Evolutionary conservation across 2,329 filamentous ascomycete species (phyloP).

Genomic region (Aspergillus sp.): DNA sequence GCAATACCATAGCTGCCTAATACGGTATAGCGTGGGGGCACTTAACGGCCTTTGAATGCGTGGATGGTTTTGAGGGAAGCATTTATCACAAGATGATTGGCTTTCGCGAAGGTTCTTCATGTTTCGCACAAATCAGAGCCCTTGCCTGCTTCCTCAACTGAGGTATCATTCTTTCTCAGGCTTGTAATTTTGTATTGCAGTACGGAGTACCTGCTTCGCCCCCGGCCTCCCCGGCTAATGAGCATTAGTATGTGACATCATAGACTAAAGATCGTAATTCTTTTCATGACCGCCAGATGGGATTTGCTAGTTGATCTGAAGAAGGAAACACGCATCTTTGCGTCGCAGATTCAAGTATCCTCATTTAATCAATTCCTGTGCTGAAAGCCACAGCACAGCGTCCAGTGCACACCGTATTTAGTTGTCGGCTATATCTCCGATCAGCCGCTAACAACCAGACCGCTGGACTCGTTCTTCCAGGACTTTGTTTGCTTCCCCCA

Average conservation of each 20-base stretch:
- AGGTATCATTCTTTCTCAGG: neutral
- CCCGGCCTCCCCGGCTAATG: neutral
- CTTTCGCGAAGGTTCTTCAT: neutral
- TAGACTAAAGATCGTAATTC: neutral
- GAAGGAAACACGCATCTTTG: no score
- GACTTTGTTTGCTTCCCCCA: conserved; percentile 13
- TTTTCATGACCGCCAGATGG: neutral
- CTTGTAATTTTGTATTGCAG: neutral
- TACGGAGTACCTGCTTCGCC: neutral
- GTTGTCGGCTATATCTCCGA: conserved; percentile 7
- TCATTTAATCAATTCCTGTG: no score
- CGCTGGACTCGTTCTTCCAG: conserved; percentile 24
- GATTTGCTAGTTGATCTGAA: neutral
- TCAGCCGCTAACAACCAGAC: conserved; percentile 30
- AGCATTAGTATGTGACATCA: conserved; percentile 3
- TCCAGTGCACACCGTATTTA: neutral
- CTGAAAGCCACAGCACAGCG: no score
- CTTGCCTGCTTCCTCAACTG: neutral
- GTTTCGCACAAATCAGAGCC: neutral
- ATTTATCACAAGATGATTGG: neutral
- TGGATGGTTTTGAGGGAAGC: neutral
- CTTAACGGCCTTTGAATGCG: neutral
- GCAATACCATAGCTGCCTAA: conserved; percentile 4
- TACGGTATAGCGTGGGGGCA: conserved; percentile 26
- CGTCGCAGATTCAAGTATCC: no score